Evolutionary conservation across 1,139 yeast species (phyloP), one percentile per base, ranked within the genome.

Genomic region (Hanseniaspora sp.): DNA sequence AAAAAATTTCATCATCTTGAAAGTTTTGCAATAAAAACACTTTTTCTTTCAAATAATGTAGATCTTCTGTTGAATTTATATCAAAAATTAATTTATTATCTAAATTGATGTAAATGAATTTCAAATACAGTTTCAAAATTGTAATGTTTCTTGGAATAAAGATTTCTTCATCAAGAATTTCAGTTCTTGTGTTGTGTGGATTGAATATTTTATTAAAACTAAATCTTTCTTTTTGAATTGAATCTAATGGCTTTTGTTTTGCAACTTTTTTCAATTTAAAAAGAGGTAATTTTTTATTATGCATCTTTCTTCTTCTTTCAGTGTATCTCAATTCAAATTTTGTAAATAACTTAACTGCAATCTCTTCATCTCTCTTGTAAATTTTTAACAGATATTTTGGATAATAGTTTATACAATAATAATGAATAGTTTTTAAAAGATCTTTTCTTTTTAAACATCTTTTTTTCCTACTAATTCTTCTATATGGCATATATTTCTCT

Each of bases 61-160:
- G 7, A 37, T 49, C 48, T 13, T 43, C 15, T n/a, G 34, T 12
- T 12, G 31, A 29, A 18, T 43, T 46, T 7, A 30, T 30, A 33
- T 33, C 38, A 23, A 48, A 15, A 1, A 35, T 2, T 7, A 51
- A n/a, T 8, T 31, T 6, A 8, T 43, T 42, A 8, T 44, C 29
- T 29, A 31, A 13, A n/a, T 35, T n/a, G 5, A 44, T 35, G 18
- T 40, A 51, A 2, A 51, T 2, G 13, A 51, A 51, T 23, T 51
- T 51, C 46, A 51, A 15, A 7, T 38, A 33, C 2, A 51, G 12
- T 13, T 51, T 51, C 8, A 47, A 30, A 12, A 45, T n/a, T 3
- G 43, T 31, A 5, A 44, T 2, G 40, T 51, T 51, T 39, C 54
- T 44, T 2, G 54, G 47, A 1, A 51, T 34, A 33, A 51, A 31